Conservation (phyloP, 192 early-diverging fungal genomes). For the Backusella morwellensis region DNA sequence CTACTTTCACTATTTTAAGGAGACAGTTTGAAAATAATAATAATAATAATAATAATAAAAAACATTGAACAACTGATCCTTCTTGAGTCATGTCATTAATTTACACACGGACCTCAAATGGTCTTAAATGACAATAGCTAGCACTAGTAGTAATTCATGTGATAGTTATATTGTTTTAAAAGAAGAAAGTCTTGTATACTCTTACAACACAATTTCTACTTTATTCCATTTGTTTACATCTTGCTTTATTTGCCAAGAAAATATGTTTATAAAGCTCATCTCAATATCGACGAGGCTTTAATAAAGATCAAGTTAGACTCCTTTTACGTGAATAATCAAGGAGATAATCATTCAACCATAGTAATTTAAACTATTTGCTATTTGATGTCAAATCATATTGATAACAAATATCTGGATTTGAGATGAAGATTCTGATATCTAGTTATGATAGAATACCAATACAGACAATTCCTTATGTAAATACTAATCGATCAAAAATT, state of each 20-base stretch:
- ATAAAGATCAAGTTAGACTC: background rate
- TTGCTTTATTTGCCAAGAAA: background rate
- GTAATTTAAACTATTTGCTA: background rate
- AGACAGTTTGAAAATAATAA: background rate
- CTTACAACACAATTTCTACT: background rate
- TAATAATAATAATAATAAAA: background rate
- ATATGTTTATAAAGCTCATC: background rate
- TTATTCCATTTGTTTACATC: background rate
- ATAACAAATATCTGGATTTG: background rate
- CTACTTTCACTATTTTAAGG: too few relatives aligned
- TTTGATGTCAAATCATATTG: background rate
- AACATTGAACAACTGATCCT: background rate
- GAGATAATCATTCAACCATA: background rate
- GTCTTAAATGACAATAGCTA: background rate
- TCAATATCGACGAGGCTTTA: background rate
- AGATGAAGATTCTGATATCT: too few relatives aligned
- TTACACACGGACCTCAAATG: background rate
- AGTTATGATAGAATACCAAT: background rate
- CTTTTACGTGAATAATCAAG: background rate
- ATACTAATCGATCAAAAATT: background rate
- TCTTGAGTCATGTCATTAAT: background rate
- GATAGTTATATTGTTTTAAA: background rate
- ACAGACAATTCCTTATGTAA: background rate
- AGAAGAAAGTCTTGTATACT: background rate
- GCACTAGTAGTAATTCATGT: background rate